These are phyloP conservation scores for Polyporus tsugae DNA, from an alignment of 1,284 basidiomycete genomes.

Conservation along the genomic window DNA sequence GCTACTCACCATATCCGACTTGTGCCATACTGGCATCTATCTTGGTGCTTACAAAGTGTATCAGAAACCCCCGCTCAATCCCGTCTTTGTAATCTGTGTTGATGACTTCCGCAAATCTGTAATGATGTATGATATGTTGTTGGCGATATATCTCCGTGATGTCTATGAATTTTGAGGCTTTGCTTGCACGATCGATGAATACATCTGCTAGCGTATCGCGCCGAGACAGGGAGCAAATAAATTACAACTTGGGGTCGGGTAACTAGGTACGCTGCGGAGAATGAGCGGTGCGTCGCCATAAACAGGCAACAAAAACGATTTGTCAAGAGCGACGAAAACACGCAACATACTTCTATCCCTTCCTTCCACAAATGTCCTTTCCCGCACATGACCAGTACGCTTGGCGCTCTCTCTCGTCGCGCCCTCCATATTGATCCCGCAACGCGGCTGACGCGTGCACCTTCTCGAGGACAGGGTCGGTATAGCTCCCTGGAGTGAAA, in stretches of 20 bases:
- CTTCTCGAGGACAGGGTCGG: constrained; percentile 41
- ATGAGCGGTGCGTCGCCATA: neutral
- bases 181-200: neutral
- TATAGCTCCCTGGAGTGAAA: constrained; percentile 37
- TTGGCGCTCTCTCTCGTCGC: constrained; percentile 13
- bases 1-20: neutral
- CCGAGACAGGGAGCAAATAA: no score
- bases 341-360: neutral
- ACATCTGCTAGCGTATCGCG: no score
- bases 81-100: neutral
- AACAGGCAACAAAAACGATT: neutral
- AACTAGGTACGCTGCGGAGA: neutral
- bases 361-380: neutral
- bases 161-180: neutral
- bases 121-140: neutral
- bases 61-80: neutral
- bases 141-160: neutral
- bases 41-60: neutral
- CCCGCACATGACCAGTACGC: neutral
- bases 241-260: neutral
- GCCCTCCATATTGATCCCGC: constrained; percentile 29
- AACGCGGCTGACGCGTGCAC: constrained; percentile 33
- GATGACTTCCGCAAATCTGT: neutral
- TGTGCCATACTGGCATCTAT: neutral
- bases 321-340: neutral